Conservation (phyloP, 805 yeast species). For the Suhomyces vadensis region DNA sequence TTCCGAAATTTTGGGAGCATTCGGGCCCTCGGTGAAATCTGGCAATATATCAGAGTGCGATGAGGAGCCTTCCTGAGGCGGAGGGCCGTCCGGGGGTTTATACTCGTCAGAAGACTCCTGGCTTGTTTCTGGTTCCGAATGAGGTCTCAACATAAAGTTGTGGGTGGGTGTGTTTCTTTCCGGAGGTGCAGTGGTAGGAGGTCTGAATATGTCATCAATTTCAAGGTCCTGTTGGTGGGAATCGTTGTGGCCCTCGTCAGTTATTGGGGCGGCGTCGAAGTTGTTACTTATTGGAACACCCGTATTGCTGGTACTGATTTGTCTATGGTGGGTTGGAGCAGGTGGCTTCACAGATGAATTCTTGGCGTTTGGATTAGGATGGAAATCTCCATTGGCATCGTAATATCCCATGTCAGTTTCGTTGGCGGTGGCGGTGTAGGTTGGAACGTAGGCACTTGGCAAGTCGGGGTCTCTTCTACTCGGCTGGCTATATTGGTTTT, state of each 20-base stretch:
- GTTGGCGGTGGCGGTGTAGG: constrained; percentile 64
- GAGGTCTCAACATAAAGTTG: constrained; percentile 5
- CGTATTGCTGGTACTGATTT: constrained; percentile 12
- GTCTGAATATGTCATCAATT: constrained; percentile 5
- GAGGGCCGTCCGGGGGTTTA: constrained; percentile 3
- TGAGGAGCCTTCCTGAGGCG: constrained; percentile 9
- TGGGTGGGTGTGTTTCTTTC: constrained; percentile 5
- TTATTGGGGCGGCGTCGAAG: constrained; percentile 6
- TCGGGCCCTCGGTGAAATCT: constrained; percentile 14
- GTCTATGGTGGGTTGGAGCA: constrained; percentile 24
- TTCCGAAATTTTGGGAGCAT: constrained; percentile 11
- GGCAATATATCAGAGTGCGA: constrained; percentile 14
- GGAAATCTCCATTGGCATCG: constrained; percentile 56
- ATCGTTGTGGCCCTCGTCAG: constrained; percentile 8
- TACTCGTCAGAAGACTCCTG: not conserved
- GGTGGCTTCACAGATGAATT: constrained; percentile 17
- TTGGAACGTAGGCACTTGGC: constrained; percentile 56
- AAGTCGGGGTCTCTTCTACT: constrained; percentile 41
- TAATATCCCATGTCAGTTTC: constrained; percentile 79
- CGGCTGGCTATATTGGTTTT: constrained; percentile 53
- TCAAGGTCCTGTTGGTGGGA: constrained; percentile 8
- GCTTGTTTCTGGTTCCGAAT: not conserved
- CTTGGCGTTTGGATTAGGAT: constrained; percentile 35
- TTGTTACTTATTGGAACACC: constrained; percentile 17
- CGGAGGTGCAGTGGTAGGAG: constrained; percentile 8